These are phyloP conservation scores for Leccinum broughii DNA, from an alignment of 768 basidiomycete species.

Conservation along the genomic window DNA sequence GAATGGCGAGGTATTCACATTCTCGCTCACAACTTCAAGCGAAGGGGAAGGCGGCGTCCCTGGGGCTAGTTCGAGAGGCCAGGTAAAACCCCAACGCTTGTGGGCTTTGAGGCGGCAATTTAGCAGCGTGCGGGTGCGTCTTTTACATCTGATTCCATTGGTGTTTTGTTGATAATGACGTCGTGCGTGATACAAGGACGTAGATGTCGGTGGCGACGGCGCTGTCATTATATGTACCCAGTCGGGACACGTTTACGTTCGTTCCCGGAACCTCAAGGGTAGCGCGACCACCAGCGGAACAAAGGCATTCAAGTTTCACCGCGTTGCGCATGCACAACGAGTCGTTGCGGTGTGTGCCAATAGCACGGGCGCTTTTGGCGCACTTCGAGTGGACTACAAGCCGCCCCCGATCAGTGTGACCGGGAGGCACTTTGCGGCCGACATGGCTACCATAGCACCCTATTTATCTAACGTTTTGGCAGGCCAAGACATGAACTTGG, in stretches of 20 bases:
- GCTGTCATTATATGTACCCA: slow-evolving; percentile 90
- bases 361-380: slow-evolving; percentile 85
- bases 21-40: slow-evolving; percentile 46
- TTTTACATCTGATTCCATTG: neutral
- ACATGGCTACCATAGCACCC: slow-evolving; percentile 67
- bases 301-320: slow-evolving; percentile 75
- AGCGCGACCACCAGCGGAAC: slow-evolving; percentile 23
- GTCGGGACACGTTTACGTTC: slow-evolving; percentile 91
- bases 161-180: slow-evolving; percentile 1
- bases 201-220: slow-evolving; percentile 86
- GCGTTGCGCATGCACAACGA: slow-evolving; percentile 82
- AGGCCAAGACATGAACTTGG: neutral
- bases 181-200: slow-evolving; percentile 53
- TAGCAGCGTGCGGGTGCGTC: slow-evolving; percentile 71
- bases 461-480: slow-evolving; percentile 35
- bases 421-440: slow-evolving; percentile 61
- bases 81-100: slow-evolving; percentile 75
- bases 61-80: slow-evolving; percentile 28
- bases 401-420: slow-evolving; percentile 53
- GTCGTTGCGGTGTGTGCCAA: slow-evolving; percentile 82
- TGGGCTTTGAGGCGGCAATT: slow-evolving; percentile 90
- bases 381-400: slow-evolving; percentile 71
- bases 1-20: slow-evolving; percentile 91
- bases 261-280: slow-evolving; percentile 52
- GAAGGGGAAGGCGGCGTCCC: slow-evolving; percentile 26